Evolutionary conservation across 805 yeast species (phyloP).

Genomic region (Saturnispora mendoncae): DNA sequence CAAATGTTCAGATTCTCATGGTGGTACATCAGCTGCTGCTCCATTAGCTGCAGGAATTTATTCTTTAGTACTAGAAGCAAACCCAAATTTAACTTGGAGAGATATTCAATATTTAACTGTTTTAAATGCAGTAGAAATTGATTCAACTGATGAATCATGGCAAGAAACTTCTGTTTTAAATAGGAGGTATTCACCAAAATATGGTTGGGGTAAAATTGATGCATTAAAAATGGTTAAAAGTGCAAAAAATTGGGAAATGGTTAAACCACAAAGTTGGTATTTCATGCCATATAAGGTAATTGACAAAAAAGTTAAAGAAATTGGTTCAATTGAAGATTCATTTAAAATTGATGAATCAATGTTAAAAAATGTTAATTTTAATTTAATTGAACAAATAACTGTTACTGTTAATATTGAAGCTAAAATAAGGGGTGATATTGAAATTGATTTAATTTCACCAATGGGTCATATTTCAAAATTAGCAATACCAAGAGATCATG

Average conservation of each 20-base stretch:
- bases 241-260: constrained; percentile 53
- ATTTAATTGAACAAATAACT: constrained; percentile 76
- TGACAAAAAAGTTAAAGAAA: constrained; percentile 16
- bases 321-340: constrained; percentile 26
- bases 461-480: constrained; percentile 62
- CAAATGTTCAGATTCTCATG: constrained; percentile 66
- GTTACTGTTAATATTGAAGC: constrained; percentile 67
- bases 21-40: constrained; percentile 98
- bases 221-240: constrained; percentile 63
- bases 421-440: constrained; percentile 58
- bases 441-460: constrained; percentile 64
- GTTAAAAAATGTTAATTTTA: constrained; percentile 49
- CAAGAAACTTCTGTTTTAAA: constrained; percentile 58
- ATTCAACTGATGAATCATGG: constrained; percentile 61
- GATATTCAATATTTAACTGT: constrained; percentile 84
- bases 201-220: constrained; percentile 90
- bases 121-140: constrained; percentile 58
- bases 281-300: constrained; percentile 40
- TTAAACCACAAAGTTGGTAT: constrained; percentile 88
- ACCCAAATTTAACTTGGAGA: constrained; percentile 90
- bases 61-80: constrained; percentile 69
- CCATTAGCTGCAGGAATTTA: constrained; percentile 97
- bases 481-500: constrained; percentile 59
- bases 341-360: constrained; percentile 41
- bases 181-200: constrained; percentile 68